Percentiles rank a stretch among this genome's conserved stretches.
These are phyloP conservation scores for Phoma sp. DNA, from an alignment of 2,329 filamentous ascomycete genomes.

Conservation along the genomic window DNA sequence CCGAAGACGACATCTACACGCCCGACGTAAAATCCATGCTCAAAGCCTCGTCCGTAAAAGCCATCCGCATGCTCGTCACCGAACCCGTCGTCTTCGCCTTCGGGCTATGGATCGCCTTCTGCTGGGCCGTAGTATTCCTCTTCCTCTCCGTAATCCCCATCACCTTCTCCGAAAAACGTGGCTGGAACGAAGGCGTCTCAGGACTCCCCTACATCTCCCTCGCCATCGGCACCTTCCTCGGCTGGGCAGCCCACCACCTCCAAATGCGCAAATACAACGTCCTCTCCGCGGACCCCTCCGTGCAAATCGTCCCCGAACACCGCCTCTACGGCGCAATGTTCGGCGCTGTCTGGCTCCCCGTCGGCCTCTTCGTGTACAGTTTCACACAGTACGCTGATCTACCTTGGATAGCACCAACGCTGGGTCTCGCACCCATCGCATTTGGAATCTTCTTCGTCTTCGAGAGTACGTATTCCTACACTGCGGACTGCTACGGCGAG, in stretches of 20 bases:
- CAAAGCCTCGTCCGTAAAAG: conserved; percentile 60
- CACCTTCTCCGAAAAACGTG: conserved; percentile 58
- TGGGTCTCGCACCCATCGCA: conserved; percentile 59
- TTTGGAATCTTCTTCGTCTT: conserved; percentile 63
- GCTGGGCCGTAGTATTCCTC: conserved; percentile 63
- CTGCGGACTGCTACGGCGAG: conserved; percentile 61
- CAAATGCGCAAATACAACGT: conserved; percentile 61
- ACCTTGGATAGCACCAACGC: conserved; percentile 58
- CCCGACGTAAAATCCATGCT: conserved; percentile 57
- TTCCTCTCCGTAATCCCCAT: conserved; percentile 54
- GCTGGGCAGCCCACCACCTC: conserved; percentile 58
- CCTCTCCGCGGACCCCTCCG: conserved; percentile 47
- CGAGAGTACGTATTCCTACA: conserved; percentile 58
- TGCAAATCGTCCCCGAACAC: conserved; percentile 47
- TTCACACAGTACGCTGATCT: conserved; percentile 62
- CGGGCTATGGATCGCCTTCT: conserved; percentile 61
- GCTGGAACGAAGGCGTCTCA: conserved; percentile 59
- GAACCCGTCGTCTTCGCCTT: conserved; percentile 61
- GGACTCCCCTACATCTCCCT: conserved; percentile 62
- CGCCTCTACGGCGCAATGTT: conserved; percentile 43
- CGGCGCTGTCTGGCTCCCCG: conserved; percentile 41
- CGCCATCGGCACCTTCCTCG: conserved; percentile 58
- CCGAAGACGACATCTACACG: conserved; percentile 60
- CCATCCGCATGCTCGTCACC: conserved; percentile 58
- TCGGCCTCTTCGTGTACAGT: conserved; percentile 56